phyloP scores from a whole-genome alignment of 352 stramenopile genomes.

The Pythium vanterpoolii region DNA sequence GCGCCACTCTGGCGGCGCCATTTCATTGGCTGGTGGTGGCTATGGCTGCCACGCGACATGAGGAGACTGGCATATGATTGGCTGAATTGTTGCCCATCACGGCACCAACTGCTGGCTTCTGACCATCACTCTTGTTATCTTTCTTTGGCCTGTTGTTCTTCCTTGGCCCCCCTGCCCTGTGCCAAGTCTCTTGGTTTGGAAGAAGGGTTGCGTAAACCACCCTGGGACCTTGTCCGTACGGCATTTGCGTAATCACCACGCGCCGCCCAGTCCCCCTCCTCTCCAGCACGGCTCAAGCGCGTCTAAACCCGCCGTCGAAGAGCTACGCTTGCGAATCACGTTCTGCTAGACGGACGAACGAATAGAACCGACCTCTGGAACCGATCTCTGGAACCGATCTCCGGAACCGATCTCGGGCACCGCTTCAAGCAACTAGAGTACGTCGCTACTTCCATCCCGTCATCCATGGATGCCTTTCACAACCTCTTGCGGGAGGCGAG shows the following conservation, averaged over 20 bases:
- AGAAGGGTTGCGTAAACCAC: slow-evolving; percentile 26
- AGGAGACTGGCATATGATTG: background rate
- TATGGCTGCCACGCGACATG: slow-evolving; percentile 14
- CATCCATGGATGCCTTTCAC: slow-evolving; percentile 70
- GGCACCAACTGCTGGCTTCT: slow-evolving; percentile 4
- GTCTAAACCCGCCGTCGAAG: background rate
- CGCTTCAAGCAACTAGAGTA: slow-evolving; percentile 5
- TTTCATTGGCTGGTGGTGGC: too few species aligned
- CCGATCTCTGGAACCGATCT: background rate
- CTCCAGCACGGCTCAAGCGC: background rate
- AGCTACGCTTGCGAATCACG: slow-evolving; percentile 9
- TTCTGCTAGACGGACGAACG: background rate
- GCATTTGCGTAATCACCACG: slow-evolving; percentile 24
- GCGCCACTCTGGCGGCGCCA: too few species aligned
- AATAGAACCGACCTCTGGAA: background rate
- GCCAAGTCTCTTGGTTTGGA: background rate
- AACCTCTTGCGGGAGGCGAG: slow-evolving; percentile 72
- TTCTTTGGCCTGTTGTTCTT: slow-evolving; percentile 2
- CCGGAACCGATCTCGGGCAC: background rate
- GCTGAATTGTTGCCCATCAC: background rate
- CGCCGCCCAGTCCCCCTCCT: background rate
- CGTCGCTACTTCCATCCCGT: background rate
- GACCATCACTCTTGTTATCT: slow-evolving; percentile 10
- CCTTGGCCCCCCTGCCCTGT: background rate
- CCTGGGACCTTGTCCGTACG: background rate